These are phyloP conservation scores for Saccharomyces hybrid DNA, from an alignment of 1,139 yeast species.

Conservation along the genomic window DNA sequence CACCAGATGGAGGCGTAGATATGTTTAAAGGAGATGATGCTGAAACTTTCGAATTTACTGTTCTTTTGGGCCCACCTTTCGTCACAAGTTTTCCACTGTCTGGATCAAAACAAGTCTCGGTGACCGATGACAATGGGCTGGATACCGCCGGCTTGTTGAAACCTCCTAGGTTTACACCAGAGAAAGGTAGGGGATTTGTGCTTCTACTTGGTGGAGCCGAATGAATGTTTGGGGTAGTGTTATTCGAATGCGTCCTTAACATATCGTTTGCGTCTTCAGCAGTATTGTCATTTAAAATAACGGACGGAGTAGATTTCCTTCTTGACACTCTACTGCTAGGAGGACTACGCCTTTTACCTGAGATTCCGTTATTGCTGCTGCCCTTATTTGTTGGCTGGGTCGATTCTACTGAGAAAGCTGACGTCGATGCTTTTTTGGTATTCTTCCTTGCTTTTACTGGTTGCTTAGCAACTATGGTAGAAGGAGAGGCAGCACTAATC, in stretches of 20 bases:
- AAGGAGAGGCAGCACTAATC: background rate
- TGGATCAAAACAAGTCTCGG: slow-evolving; percentile 9
- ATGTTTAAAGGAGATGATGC: slow-evolving; percentile 4
- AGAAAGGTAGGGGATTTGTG: background rate
- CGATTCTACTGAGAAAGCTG: background rate
- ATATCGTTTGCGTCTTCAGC: background rate
- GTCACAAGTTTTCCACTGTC: background rate
- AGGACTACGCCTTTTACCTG: background rate
- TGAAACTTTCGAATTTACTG: slow-evolving; percentile 6
- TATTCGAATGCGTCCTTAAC: background rate
- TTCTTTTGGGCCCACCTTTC: slow-evolving; percentile 6
- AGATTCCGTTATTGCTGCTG: background rate
- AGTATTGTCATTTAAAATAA: background rate
- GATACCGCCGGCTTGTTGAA: slow-evolving; percentile 9
- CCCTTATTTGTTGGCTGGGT: background rate
- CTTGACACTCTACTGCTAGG: background rate
- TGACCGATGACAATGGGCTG: slow-evolving; percentile 14
- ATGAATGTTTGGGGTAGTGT: background rate
- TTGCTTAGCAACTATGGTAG: background rate
- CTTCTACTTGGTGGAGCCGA: background rate
- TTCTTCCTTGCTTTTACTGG: background rate
- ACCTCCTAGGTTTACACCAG: slow-evolving; percentile 1
- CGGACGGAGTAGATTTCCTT: background rate
- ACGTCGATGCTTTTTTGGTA: background rate
- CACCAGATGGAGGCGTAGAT: background rate